These are phyloP conservation scores for Allantophomopsis cytisporea DNA, from an alignment of 2,329 filamentous ascomycete species.

Conservation along the genomic window DNA sequence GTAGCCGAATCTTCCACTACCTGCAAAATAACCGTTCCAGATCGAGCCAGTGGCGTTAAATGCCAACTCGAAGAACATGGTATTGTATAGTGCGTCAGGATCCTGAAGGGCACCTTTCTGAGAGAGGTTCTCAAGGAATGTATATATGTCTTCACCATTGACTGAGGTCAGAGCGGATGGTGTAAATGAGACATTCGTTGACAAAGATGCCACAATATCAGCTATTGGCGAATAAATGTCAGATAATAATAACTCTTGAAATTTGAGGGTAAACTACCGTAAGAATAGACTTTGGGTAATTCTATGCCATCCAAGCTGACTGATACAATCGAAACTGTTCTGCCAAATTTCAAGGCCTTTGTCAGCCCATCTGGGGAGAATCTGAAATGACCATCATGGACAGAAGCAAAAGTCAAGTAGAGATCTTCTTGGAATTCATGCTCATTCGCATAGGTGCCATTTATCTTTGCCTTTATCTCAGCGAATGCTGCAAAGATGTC, in stretches of 20 bases:
- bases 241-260: neutral
- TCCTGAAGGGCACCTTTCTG: constrained; percentile 23
- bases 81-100: constrained; percentile 25
- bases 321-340: constrained; percentile 38
- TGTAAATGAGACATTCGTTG: constrained; percentile 4
- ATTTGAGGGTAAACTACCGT: constrained; percentile 16
- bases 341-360: constrained; percentile 35
- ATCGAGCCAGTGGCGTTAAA: constrained; percentile 7
- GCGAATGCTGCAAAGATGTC: constrained; percentile 33
- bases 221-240: constrained; percentile 9
- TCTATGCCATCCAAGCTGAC: constrained; percentile 45
- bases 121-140: constrained; percentile 31
- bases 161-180: constrained; percentile 36
- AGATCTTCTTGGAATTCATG: constrained; percentile 41
- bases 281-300: constrained; percentile 42
- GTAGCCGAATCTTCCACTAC: constrained; percentile 20
- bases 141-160: constrained; percentile 38
- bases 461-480: constrained; percentile 27
- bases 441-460: constrained; percentile 32
- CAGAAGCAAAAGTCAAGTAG: constrained; percentile 33
- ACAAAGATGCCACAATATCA: constrained; percentile 28
- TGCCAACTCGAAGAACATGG: constrained; percentile 23
- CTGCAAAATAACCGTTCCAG: constrained; percentile 21
- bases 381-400: constrained; percentile 52
- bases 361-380: constrained; percentile 37